Percentiles rank a stretch among this genome's conserved stretches.
phyloP scores from a whole-genome alignment of 306 rosid species.

The Cicer bijugum region DNA sequence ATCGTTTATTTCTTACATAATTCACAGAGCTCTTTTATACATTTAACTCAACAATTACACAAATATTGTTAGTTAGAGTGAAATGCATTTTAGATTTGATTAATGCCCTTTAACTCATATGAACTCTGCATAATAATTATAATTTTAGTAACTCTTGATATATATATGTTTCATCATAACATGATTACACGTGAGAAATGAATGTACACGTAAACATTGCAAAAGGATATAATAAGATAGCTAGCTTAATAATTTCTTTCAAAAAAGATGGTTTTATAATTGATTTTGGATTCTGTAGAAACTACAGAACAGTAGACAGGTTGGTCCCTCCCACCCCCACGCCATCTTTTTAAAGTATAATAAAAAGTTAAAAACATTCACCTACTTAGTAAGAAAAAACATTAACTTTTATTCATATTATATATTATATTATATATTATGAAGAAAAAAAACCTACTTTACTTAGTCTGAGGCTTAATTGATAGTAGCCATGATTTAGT shows the following conservation, averaged over 20 bases:
- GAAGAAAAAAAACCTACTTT: slow-evolving; percentile 18
- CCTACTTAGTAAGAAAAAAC: slow-evolving; percentile 27
- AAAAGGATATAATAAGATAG: background rate
- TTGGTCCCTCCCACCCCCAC: slow-evolving; percentile 20
- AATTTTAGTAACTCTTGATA: slow-evolving; percentile 1
- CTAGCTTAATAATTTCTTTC: slow-evolving; percentile 15
- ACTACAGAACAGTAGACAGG: slow-evolving; percentile 28
- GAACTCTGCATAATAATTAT: background rate
- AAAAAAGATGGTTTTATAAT: slow-evolving; percentile 21
- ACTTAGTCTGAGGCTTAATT: slow-evolving; percentile 47
- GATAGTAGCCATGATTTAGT: slow-evolving; percentile 49
- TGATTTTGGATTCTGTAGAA: slow-evolving; percentile 18
- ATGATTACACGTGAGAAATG: slow-evolving; percentile 44
- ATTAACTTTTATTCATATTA: slow-evolving; percentile 12
- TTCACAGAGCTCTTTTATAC: background rate
- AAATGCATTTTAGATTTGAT: background rate
- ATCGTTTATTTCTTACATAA: background rate
- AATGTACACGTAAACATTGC: slow-evolving; percentile 14
- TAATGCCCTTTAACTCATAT: background rate
- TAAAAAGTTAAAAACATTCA: background rate
- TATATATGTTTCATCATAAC: slow-evolving; percentile 6
- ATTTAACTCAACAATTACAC: too few relatives aligned
- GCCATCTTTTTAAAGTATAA: slow-evolving; percentile 27
- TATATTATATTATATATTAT: background rate
- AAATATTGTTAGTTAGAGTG: too few relatives aligned